These are phyloP conservation scores for Boletus reticulatus DNA, from an alignment of 768 basidiomycete species.

Conservation along the genomic window DNA sequence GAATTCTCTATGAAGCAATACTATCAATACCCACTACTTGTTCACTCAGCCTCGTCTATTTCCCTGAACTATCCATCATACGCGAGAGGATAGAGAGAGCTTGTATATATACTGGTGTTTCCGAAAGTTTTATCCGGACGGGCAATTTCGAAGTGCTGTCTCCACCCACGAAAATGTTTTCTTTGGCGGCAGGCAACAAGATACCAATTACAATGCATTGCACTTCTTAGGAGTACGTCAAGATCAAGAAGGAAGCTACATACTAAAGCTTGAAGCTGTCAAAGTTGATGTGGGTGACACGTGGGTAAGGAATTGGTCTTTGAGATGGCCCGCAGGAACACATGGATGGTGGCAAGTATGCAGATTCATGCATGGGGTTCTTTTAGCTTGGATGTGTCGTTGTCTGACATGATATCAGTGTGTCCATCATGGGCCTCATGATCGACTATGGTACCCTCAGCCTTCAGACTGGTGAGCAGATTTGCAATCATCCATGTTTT, in stretches of 20 bases:
- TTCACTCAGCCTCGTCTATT: conserved; percentile 73
- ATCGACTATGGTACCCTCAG: conserved; percentile 80
- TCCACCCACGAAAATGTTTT: conserved; percentile 59
- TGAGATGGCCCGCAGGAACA: conserved; percentile 83
- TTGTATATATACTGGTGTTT: conserved; percentile 74
- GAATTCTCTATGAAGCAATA: too few relatives aligned
- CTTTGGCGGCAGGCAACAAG: conserved; percentile 76
- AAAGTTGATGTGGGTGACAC: conserved; percentile 45
- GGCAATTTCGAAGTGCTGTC: conserved; percentile 89
- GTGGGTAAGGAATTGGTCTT: conserved; percentile 72
- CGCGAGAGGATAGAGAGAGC: conserved; percentile 76
- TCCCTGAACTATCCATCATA: conserved; percentile 68
- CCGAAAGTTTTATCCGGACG: conserved; percentile 89
- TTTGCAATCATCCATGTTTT: too few relatives aligned
- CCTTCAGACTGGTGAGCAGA: too few relatives aligned
- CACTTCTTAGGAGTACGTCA: conserved; percentile 76
- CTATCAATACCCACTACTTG: conserved; percentile 85
- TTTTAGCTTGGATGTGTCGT: too few relatives aligned
- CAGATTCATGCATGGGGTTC: conserved; percentile 85
- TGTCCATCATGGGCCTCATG: conserved; percentile 71
- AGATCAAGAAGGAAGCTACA: too few relatives aligned
- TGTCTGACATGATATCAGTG: conserved; percentile 38
- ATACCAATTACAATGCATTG: conserved; percentile 71
- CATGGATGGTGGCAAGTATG: conserved; percentile 87
- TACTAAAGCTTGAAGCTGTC: conserved; percentile 47